Evolutionary conservation across 495 filamentous ascomycete genomes (phyloP).

Genomic region (Lepidopterella palustris): DNA sequence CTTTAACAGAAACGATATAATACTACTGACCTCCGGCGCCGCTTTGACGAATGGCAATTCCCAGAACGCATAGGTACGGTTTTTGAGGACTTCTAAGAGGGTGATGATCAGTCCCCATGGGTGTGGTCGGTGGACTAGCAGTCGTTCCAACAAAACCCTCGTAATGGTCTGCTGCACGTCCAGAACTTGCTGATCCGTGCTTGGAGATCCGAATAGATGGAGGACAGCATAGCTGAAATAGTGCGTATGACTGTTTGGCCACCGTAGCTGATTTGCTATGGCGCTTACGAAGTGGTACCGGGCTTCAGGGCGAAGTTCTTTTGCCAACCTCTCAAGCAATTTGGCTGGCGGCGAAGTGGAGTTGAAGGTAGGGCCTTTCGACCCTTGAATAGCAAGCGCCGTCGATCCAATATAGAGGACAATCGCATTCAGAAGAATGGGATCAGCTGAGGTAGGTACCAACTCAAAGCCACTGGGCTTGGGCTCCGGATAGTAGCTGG

Average conservation of each 20-base stretch:
- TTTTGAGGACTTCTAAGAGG: constrained; percentile 83
- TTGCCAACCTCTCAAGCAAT: constrained; percentile 67
- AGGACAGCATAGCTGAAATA: constrained; percentile 88
- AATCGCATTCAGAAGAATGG: constrained; percentile 68
- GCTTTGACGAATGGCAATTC: constrained; percentile 86
- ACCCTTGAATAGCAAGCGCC: constrained; percentile 52
- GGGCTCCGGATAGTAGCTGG: constrained; percentile 49
- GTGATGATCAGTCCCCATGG: constrained; percentile 95
- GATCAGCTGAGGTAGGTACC: constrained; percentile 57
- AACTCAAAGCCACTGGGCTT: constrained; percentile 55
- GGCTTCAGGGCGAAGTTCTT: constrained; percentile 65
- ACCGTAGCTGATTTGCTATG: constrained; percentile 88
- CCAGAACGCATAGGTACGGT: constrained; percentile 82
- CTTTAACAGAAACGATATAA: background rate
- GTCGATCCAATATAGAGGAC: constrained; percentile 74
- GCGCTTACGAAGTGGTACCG: constrained; percentile 79
- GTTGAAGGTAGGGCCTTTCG: constrained; percentile 62
- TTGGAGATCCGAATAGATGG: constrained; percentile 74
- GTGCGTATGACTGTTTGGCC: constrained; percentile 80
- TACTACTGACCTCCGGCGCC: constrained; percentile 63
- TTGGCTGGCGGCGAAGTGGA: constrained; percentile 62
- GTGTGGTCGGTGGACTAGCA: constrained; percentile 86
- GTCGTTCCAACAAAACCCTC: constrained; percentile 75
- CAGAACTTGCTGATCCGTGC: constrained; percentile 66
- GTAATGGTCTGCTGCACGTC: constrained; percentile 87